Evolutionary conservation across 371 early-diverging fungal species (phyloP).

Genomic region (Coemansia sp.): DNA sequence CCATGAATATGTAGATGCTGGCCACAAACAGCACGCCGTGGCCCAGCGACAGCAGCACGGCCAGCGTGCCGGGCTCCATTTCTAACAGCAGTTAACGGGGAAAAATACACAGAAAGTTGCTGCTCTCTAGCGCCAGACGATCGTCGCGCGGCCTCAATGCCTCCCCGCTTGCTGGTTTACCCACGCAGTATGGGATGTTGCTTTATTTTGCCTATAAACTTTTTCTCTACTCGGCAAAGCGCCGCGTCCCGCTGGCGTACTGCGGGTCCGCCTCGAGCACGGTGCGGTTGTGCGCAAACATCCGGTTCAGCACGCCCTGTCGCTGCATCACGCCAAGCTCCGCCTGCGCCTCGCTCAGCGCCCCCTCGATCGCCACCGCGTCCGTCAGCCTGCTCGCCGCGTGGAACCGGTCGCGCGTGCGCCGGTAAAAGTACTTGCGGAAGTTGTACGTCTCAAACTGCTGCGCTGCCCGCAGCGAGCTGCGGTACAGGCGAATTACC

Average conservation of each 20-base stretch:
- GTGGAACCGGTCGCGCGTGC: constrained; percentile 45
- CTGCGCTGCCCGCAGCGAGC: constrained; percentile 37
- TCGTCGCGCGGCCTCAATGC: too few relatives aligned
- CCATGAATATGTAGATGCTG: constrained; percentile 24
- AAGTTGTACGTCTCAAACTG: constrained; percentile 48
- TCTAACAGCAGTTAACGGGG: neutral
- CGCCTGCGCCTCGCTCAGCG: constrained; percentile 7
- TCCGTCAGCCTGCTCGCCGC: constrained; percentile 4
- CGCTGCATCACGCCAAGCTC: constrained; percentile 41
- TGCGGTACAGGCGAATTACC: constrained; percentile 35
- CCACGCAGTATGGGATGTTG: neutral
- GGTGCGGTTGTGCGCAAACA: constrained; percentile 43
- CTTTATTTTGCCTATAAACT: neutral
- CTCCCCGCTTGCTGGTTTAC: too few relatives aligned
- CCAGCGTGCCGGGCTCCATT: constrained; percentile 6
- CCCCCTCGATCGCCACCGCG: constrained; percentile 5
- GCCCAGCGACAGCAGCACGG: constrained; percentile 17
- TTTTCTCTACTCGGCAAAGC: constrained; percentile 3
- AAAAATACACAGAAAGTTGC: too few relatives aligned
- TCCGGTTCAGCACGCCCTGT: constrained; percentile 38
- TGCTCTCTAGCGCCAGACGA: too few relatives aligned
- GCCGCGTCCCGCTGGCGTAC: constrained; percentile 28
- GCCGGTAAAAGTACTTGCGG: constrained; percentile 48
- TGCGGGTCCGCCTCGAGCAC: constrained; percentile 35
- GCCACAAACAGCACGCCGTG: constrained; percentile 30